Base-by-base conservation (phyloP, 495 filamentous ascomycete species). In the Penicillium macrosclerotiorum region DNA sequence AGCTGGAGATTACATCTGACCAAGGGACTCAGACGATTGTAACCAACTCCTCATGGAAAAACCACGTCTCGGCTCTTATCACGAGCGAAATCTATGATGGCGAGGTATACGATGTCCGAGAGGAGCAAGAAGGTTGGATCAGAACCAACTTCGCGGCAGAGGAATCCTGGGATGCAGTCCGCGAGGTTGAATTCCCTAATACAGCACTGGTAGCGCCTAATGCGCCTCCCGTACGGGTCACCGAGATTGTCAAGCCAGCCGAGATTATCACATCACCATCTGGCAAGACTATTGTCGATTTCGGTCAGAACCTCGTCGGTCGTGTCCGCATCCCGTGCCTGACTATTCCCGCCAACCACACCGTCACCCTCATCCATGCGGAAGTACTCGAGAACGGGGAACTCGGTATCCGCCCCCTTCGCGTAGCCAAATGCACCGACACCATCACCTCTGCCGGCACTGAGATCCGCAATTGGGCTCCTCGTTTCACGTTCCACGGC, bases 251-350 rank as follows among this genome's bases (percentile, higher is more conserved):
- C 12, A 59, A 69, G 37, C 55, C 71, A 7, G 32, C 63, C 18
- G 33, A 68, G 12, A 57, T 80, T 11, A 55, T 75, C 8, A 72
- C 41, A 8, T 75, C 67, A 8, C 69, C 72, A 2, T 59, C 64
- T 1, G 73, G 74, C 7, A 71, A 71, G 35, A 71, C 59, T 0
- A 68, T 80, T 3, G 38, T 82, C 5, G 78, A 82, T 47, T 80
- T 79, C 47, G 76, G 76, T 9, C 78, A 80, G 47, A 82, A 80
- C 42, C 59, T 80, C 8, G 77, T 79, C 4, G 78, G 76, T 3
- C 66, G 65, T 35, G 51, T 80, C n/a, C 54, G 54, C 4, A 51
- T 76, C 16, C 55, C 45, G n/a, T 60, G 51, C 0, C 59, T 72
- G 4, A 34, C 49, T 2, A 68, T 66, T 5, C 61, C 69, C 0